These are phyloP conservation scores for Aspergillus pseudotamarii DNA, from an alignment of 2,329 filamentous ascomycete genomes.

Conservation along the genomic window DNA sequence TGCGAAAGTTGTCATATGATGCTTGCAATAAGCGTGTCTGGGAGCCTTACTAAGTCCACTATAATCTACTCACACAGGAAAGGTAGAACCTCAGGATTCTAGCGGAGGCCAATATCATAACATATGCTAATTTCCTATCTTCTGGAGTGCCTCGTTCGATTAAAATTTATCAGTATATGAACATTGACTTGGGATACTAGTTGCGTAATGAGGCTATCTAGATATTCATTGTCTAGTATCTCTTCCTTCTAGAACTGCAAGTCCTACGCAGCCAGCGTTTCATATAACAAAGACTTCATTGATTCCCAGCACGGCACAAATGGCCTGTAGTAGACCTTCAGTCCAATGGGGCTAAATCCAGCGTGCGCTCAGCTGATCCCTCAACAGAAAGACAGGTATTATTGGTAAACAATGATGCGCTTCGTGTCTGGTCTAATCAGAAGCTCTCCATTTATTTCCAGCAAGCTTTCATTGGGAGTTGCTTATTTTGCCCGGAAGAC, in stretches of 20 bases:
- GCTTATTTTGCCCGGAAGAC: neutral
- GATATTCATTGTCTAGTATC: neutral
- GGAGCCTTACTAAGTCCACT: neutral
- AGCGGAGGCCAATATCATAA: neutral
- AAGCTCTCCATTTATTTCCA: neutral
- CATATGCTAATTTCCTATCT: neutral
- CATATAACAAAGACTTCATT: neutral
- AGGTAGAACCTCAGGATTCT: neutral
- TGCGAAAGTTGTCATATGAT: neutral
- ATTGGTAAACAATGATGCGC: neutral
- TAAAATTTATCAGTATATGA: neutral
- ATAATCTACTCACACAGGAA: neutral
- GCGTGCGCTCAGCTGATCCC: neutral
- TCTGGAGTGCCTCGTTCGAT: neutral
- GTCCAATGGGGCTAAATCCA: neutral
- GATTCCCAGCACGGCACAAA: neutral
- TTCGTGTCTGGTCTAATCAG: neutral
- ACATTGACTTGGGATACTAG: neutral
- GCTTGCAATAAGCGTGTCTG: neutral
- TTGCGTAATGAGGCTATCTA: neutral
- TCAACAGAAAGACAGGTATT: neutral
- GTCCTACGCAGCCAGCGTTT: neutral
- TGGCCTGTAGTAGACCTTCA: neutral
- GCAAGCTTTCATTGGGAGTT: neutral
- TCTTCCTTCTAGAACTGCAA: neutral